Conservation (phyloP, 441 rosid species). For the Euphorbia schlechtendalii region DNA sequence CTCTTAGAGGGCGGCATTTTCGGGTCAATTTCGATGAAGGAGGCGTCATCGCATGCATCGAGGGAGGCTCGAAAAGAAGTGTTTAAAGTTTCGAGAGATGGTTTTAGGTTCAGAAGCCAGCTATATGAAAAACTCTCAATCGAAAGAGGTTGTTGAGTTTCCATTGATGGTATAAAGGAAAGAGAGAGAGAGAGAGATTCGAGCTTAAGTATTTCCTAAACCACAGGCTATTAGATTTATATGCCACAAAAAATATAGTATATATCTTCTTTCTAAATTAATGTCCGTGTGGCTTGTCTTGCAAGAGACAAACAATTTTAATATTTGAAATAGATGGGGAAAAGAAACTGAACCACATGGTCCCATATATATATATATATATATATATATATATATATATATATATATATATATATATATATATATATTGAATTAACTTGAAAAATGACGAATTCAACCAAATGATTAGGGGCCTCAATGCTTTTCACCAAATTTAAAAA, state of each 20-base stretch:
- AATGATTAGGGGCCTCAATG: no score
- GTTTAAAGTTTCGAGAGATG: slow-evolving; percentile 47
- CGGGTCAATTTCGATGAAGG: slow-evolving; percentile 96
- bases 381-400: no score
- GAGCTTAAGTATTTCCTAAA: slow-evolving; percentile 5
- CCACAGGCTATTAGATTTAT: no score
- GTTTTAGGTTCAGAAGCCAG: slow-evolving; percentile 73
- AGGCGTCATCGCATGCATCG: slow-evolving; percentile 63
- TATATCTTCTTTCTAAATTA: slow-evolving; percentile 25
- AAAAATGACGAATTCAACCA: no score
- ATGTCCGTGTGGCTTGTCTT: slow-evolving; percentile 30
- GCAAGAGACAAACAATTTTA: slow-evolving; percentile 55
- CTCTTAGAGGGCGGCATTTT: slow-evolving; percentile 85
- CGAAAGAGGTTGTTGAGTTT: slow-evolving; percentile 62
- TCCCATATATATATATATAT: no score
- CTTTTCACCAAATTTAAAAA: no score
- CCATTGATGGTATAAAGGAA: slow-evolving; percentile 32
- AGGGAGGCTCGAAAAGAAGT: slow-evolving; percentile 41
- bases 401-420: no score
- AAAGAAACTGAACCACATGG: no score
- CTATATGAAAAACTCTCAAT: slow-evolving; percentile 90
- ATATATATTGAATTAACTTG: no score
- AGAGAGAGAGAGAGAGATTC: slow-evolving; percentile 17
- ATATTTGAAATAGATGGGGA: no score
- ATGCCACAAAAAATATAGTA: no score